Evolutionary conservation across 345 rosid genomes (phyloP).

Genomic region (Tarenaya hassleriana): DNA sequence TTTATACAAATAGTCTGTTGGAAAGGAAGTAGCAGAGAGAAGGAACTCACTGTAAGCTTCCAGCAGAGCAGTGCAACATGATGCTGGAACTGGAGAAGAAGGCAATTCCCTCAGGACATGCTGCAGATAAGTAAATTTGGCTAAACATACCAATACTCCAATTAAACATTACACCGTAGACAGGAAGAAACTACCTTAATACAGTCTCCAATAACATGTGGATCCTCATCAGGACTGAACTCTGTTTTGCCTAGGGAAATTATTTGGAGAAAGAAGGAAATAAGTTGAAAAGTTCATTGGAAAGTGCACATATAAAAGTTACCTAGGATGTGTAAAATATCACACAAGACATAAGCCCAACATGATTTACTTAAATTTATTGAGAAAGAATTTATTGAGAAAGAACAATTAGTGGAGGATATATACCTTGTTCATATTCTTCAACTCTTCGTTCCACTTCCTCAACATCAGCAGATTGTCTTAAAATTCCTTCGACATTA

Average conservation of each 20-base stretch:
- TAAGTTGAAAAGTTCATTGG: background rate
- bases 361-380: too few relatives aligned
- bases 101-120: constrained; percentile 96
- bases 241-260: constrained; percentile 65
- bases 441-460: constrained; percentile 93
- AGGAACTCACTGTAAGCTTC: constrained; percentile 95
- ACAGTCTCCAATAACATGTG: constrained; percentile 98
- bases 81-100: constrained; percentile 96
- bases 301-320: too few relatives aligned
- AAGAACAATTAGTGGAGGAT: too few relatives aligned
- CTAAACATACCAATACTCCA: constrained; percentile 24
- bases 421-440: constrained; percentile 93
- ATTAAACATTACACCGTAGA: constrained; percentile 11
- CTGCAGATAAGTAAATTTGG: too few relatives aligned
- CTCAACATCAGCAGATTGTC: constrained; percentile 97
- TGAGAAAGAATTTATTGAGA: too few relatives aligned
- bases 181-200: constrained; percentile 57
- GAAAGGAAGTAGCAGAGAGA: too few relatives aligned
- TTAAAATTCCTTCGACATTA: constrained; percentile 80
- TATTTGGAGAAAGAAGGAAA: constrained; percentile 1
- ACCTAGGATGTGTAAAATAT: too few relatives aligned
- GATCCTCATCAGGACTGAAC: constrained; percentile 83
- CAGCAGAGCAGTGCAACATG: constrained; percentile 92
- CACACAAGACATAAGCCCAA: too few relatives aligned
- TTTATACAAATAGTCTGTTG: too few relatives aligned